These are phyloP conservation scores for Tuctoria greenei DNA, from an alignment of 176 grass and related monocot genomes.

Conservation along the genomic window DNA sequence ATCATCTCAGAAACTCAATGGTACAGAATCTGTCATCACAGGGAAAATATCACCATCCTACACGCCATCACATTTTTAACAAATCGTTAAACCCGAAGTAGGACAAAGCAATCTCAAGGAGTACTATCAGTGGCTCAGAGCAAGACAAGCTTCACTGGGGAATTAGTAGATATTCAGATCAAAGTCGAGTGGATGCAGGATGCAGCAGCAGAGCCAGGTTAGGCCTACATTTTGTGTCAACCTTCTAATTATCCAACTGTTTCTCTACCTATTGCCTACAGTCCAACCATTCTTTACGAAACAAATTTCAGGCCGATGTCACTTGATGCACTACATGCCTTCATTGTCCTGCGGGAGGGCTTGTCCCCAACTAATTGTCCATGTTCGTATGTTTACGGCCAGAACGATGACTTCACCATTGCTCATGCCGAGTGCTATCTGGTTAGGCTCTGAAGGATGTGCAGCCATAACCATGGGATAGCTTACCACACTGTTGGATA, in stretches of 20 bases:
- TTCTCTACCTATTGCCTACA: slow-evolving; percentile 57
- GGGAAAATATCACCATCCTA: slow-evolving; percentile 35
- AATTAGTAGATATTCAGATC: slow-evolving; percentile 16
- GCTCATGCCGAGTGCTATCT: slow-evolving; percentile 91
- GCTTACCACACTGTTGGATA: slow-evolving; percentile 49
- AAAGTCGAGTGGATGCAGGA: neutral
- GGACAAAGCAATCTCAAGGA: slow-evolving; percentile 23
- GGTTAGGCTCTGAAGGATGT: slow-evolving; percentile 82
- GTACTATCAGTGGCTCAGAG: slow-evolving; percentile 19
- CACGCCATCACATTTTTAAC: slow-evolving; percentile 37
- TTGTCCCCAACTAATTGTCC: slow-evolving; percentile 62
- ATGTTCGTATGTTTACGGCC: slow-evolving; percentile 35
- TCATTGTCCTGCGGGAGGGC: slow-evolving; percentile 53
- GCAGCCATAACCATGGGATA: slow-evolving; percentile 83
- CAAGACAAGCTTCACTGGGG: slow-evolving; percentile 56
- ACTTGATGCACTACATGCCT: too few species aligned
- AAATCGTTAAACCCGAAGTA: slow-evolving; percentile 41
- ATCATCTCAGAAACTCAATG: too few species aligned
- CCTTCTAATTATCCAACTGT: too few species aligned
- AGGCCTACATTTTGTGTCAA: slow-evolving; percentile 3
- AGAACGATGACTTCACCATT: slow-evolving; percentile 80
- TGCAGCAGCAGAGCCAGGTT: neutral
- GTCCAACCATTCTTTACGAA: slow-evolving; percentile 47
- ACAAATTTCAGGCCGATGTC: slow-evolving; percentile 8
- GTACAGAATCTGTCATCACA: too few species aligned